phyloP scores from a whole-genome alignment of 2,329 filamentous ascomycete genomes.

The Calonectria naviculata region DNA sequence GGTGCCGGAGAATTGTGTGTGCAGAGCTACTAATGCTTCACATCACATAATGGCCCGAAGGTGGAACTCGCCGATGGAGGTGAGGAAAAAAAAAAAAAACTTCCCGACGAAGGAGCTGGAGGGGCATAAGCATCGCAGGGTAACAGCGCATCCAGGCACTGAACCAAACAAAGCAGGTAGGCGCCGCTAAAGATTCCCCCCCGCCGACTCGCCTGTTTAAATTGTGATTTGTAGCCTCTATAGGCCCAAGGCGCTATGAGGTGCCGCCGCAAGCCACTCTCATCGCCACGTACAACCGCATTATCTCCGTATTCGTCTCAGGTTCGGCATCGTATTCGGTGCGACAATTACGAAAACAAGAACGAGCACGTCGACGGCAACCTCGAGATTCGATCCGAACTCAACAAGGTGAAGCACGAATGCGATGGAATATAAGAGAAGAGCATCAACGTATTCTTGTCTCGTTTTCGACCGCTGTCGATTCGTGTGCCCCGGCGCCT shows the following conservation, averaged over 20 bases:
- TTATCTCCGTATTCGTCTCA: conserved; percentile 14
- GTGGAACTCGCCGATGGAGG: conserved; percentile 1
- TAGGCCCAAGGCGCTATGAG: background rate
- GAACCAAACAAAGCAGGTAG: conserved; percentile 4
- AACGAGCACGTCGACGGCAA: background rate
- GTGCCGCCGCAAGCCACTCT: background rate
- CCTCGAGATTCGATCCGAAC: no score
- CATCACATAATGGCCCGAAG: background rate
- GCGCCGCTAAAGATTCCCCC: background rate
- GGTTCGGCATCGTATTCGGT: conserved; percentile 10
- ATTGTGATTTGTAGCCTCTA: background rate
- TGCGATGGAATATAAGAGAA: background rate
- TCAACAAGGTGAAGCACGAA: background rate
- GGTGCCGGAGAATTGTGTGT: background rate
- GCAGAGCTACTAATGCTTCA: background rate
- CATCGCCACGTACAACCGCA: background rate
- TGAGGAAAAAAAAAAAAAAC: conserved; percentile 2
- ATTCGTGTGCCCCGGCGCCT: background rate
- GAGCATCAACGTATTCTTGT: background rate
- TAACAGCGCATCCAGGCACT: conserved; percentile 6
- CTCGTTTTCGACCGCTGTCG: background rate
- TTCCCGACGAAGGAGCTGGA: background rate
- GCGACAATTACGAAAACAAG: background rate
- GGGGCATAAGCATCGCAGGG: conserved; percentile 1
- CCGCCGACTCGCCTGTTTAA: background rate